A percentile compares a stretch with the other conserved stretches of the same genome.
phyloP scores from a whole-genome alignment of 2,329 filamentous ascomycete species.

The Penicillium sp. region DNA sequence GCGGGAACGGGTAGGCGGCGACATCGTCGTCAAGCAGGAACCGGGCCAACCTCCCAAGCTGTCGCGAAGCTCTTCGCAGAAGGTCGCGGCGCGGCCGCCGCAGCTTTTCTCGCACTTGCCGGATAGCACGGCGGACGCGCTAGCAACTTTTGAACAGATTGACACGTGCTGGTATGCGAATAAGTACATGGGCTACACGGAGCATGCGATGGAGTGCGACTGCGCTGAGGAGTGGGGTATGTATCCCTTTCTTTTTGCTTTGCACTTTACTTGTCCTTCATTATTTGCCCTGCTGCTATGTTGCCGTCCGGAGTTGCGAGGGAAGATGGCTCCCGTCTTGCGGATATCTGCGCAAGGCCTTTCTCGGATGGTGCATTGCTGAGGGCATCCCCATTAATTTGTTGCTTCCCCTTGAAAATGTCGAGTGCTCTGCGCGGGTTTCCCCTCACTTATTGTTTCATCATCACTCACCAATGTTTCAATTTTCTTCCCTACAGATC shows the following conservation, averaged over 20 bases:
- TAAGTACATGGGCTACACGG: slow-evolving; percentile 86
- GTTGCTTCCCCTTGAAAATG: background rate
- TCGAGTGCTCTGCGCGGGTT: background rate
- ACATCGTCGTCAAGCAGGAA: slow-evolving; percentile 64
- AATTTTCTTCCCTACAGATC: slow-evolving; percentile 43
- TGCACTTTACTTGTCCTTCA: background rate
- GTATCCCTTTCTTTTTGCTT: slow-evolving; percentile 42
- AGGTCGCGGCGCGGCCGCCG: slow-evolving; percentile 62
- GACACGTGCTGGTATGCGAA: slow-evolving; percentile 86
- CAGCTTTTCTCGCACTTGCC: slow-evolving; percentile 72
- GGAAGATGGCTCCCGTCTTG: no score
- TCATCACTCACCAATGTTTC: slow-evolving; percentile 11
- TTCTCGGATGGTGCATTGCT: background rate
- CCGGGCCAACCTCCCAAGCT: slow-evolving; percentile 69
- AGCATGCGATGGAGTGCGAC: slow-evolving; percentile 93
- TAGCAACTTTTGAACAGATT: slow-evolving; percentile 76
- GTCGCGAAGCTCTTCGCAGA: slow-evolving; percentile 72
- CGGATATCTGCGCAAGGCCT: background rate
- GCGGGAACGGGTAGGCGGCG: slow-evolving; percentile 61
- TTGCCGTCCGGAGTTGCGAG: background rate
- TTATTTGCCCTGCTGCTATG: background rate
- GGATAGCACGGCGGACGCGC: slow-evolving; percentile 76
- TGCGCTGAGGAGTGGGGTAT: slow-evolving; percentile 94
- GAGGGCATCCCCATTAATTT: background rate
- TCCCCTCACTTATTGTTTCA: slow-evolving; percentile 3